Evolutionary conservation across 352 stramenopile species (phyloP).

Genomic region (Globisporangium ultimum): DNA sequence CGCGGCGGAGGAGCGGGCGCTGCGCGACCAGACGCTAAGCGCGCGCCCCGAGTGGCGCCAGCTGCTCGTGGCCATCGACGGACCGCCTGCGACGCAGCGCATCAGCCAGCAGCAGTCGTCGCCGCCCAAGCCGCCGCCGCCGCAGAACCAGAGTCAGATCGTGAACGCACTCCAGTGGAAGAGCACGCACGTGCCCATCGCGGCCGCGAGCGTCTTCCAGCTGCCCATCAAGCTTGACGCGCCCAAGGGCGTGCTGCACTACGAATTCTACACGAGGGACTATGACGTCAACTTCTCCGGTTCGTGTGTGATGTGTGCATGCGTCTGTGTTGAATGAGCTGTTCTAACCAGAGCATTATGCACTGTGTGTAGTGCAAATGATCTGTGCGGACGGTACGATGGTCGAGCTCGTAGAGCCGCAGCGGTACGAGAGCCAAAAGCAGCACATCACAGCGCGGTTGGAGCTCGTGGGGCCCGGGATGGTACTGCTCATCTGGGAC

Average conservation of each 20-base stretch:
- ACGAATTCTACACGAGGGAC: slow-evolving; percentile 64
- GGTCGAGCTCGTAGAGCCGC: slow-evolving; percentile 44
- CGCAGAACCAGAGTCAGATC: slow-evolving; percentile 20
- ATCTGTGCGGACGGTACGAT: slow-evolving; percentile 53
- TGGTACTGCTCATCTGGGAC: slow-evolving; percentile 72
- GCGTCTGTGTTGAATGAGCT: too few relatives aligned
- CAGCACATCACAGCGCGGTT: slow-evolving; percentile 39
- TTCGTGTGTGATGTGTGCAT: slow-evolving; percentile 1
- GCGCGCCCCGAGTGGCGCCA: slow-evolving; percentile 48
- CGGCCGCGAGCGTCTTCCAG: slow-evolving; percentile 56
- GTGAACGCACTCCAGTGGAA: slow-evolving; percentile 71
- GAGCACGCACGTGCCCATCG: slow-evolving; percentile 70
- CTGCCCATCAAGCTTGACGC: slow-evolving; percentile 75
- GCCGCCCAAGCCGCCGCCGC: slow-evolving; percentile 9
- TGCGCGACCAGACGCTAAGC: slow-evolving; percentile 39
- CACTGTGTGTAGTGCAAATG: slow-evolving; percentile 40
- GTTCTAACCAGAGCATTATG: too few relatives aligned
- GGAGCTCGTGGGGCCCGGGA: slow-evolving; percentile 43
- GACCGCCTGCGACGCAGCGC: slow-evolving; percentile 10
- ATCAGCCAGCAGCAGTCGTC: slow-evolving; percentile 6
- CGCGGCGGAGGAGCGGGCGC: slow-evolving; percentile 29
- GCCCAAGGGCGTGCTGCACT: slow-evolving; percentile 47
- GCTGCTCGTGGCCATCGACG: slow-evolving; percentile 60
- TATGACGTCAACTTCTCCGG: slow-evolving; percentile 71
- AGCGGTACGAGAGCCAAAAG: slow-evolving; percentile 68